Evolutionary conservation across 2,329 filamentous ascomycete genomes (phyloP), one percentile per base, ranked within the genome.

Genomic region (Aspergillus novofumigatus): DNA sequence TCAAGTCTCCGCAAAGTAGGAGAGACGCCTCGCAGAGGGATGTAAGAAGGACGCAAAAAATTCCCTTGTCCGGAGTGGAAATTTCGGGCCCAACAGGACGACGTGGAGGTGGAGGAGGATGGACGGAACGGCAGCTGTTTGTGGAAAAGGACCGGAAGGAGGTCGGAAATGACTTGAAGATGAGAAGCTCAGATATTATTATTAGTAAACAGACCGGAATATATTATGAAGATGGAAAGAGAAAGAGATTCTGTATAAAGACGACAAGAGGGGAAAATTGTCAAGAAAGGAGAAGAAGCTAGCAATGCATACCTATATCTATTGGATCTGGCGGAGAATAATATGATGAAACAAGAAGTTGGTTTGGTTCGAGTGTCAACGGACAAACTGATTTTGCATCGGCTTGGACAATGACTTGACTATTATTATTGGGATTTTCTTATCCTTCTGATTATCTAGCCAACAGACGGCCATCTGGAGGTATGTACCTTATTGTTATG

Each of bases 241-340:
- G 64, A 61, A 67, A 64, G 63, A 29, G 28, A 11, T 62, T 66
- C 62, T 51, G 52, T 47, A 38, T 29, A 29, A 53, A 45, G 49
- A 23, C 51, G 49, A 25, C 51, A 51, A 49, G 45, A 23, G 38
- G 49, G 35, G 45, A 21, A 25, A 51, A 14, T 32, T 52, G n/a
- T 52, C 32, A 49, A 49, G 29, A 52, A n/a, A 47, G 42, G 54
- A 52, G 54, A 44, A 59, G 51, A 49, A 51, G 53, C 32, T 48
- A 47, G 50, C 44, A 56, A 59, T 41, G 53, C 20, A 23, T 47
- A 45, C 14, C 14, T 38, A 38, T 38, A 38, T 38, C 32, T 17
- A n/a, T 38, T 38, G 32, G 32, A 38, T 17, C 5, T 38, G 32
- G 5, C 42, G 42, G 42, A 23, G 21, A 45, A 44, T 44, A n/a